A percentile compares a stretch with the other conserved stretches of the same genome.
Evolutionary conservation across 1,284 basidiomycete species (phyloP).

Genomic region (Filobasidium uniguttulatum): DNA sequence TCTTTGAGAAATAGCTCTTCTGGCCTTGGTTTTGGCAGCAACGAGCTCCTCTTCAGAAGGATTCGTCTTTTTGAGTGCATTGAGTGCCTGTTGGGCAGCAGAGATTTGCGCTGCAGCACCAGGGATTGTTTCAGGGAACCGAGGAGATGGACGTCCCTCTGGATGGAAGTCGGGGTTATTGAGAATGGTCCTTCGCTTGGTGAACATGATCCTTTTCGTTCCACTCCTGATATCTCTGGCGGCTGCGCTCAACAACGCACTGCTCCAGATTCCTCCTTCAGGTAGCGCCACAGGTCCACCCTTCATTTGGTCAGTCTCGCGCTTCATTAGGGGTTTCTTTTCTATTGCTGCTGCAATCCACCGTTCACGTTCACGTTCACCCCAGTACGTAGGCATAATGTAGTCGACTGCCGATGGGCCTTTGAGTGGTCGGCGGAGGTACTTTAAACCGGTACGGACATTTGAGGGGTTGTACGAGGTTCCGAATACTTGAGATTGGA

Average conservation of each 20-base stretch:
- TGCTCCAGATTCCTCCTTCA: background rate
- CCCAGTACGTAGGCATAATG: slow-evolving; percentile 42
- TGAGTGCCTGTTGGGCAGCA: background rate
- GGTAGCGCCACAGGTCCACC: slow-evolving; percentile 5
- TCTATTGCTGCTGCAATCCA: background rate
- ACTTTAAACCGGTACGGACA: slow-evolving; percentile 67
- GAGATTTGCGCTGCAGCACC: background rate
- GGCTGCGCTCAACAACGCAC: background rate
- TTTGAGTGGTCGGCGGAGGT: slow-evolving; percentile 56
- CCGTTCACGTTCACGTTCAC: background rate
- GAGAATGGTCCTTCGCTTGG: slow-evolving; percentile 7
- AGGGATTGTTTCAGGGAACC: background rate
- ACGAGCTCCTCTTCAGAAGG: slow-evolving; percentile 9
- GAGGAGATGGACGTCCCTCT: slow-evolving; percentile 8
- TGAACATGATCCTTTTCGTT: background rate
- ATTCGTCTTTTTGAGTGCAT: background rate
- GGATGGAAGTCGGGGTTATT: slow-evolving; percentile 11
- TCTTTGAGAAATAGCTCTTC: too few species aligned
- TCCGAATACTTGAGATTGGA: slow-evolving; percentile 51
- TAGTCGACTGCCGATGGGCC: slow-evolving; percentile 67
- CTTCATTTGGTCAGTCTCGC: slow-evolving; percentile 4
- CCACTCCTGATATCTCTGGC: background rate
- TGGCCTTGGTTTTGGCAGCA: too few species aligned
- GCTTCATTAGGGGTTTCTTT: background rate
- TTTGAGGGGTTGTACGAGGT: slow-evolving; percentile 68